Conservation (phyloP, 768 basidiomycete genomes). For the Pleurotus tuber-regium region DNA sequence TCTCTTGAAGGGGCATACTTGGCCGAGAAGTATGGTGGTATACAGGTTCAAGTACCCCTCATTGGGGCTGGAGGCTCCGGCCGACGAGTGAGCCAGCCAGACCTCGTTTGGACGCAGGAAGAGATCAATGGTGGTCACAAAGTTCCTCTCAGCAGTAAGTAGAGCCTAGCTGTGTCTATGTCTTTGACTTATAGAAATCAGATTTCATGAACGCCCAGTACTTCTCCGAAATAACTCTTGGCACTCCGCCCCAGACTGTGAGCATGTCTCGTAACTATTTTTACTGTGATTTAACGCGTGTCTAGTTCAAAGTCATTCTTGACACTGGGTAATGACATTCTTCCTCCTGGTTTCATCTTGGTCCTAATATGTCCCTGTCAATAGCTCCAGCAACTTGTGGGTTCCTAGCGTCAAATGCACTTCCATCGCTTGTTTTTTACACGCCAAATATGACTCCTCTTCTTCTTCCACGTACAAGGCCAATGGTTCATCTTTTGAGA, state of each 20-base stretch:
- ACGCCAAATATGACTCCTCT: conserved; percentile 84
- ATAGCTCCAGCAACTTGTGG: conserved; percentile 90
- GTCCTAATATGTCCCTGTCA: conserved; percentile 14
- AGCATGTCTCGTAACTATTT: conserved; percentile 23
- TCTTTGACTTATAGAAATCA: conserved; percentile 25
- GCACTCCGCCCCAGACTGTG: conserved; percentile 79
- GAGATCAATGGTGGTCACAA: conserved; percentile 74
- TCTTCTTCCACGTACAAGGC: conserved; percentile 82
- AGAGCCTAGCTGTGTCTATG: conserved; percentile 9
- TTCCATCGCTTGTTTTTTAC: conserved; percentile 92
- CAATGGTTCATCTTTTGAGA: conserved; percentile 87
- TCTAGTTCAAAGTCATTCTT: conserved; percentile 88
- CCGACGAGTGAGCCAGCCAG: conserved; percentile 49
- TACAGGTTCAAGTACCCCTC: conserved; percentile 53
- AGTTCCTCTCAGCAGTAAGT: conserved; percentile 87
- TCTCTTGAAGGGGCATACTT: conserved; percentile 79
- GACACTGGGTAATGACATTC: conserved; percentile 79
- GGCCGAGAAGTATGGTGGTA: conserved; percentile 86
- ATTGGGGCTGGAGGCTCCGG: conserved; percentile 75
- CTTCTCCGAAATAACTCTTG: conserved; percentile 82
- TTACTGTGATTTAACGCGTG: conserved; percentile 6
- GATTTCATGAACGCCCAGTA: conserved; percentile 99
- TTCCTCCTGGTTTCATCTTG: not conserved
- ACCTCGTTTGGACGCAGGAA: conserved; percentile 81
- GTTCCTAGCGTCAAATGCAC: conserved; percentile 80